Percentiles rank a stretch among this genome's conserved stretches.
phyloP scores from a whole-genome alignment of 78 protist genomes.

The Pigoraptor vietnamica region DNA sequence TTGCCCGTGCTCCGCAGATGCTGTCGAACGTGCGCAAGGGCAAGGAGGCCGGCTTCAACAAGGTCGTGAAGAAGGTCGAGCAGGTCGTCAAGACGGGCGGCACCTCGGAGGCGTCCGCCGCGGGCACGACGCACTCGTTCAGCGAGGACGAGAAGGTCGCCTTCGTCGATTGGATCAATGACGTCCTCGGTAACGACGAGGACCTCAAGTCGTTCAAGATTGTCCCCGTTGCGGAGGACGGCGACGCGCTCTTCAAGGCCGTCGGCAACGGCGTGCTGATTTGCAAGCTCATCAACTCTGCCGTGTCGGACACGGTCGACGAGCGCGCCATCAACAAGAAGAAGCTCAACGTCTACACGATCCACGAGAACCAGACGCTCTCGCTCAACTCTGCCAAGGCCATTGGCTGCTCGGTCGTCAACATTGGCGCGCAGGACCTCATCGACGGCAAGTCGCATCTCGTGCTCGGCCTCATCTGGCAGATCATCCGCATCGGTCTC shows the following conservation, averaged over 20 bases:
- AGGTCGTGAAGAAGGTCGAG: constrained; percentile 23
- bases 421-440: constrained; percentile 79
- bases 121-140: constrained; percentile 60
- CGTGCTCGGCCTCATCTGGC: constrained; percentile 93
- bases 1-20: background rate
- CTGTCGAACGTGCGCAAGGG: background rate
- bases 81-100: constrained; percentile 8
- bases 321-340: constrained; percentile 85
- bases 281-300: constrained; percentile 82
- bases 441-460: constrained; percentile 72
- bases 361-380: constrained; percentile 54
- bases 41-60: background rate
- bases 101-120: constrained; percentile 16
- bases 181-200: constrained; percentile 46
- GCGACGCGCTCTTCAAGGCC: constrained; percentile 18
- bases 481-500: constrained; percentile 85
- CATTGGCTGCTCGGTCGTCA: constrained; percentile 83
- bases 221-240: constrained; percentile 21
- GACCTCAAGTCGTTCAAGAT: constrained; percentile 36
- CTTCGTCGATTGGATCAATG: constrained; percentile 75
- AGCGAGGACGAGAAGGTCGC: constrained; percentile 73
- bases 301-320: constrained; percentile 85
- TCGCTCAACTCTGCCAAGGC: constrained; percentile 83
- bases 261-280: constrained; percentile 44
- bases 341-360: constrained; percentile 36